A percentile compares a stretch with the other conserved stretches of the same genome.
phyloP scores from a whole-genome alignment of 225 moss, liverwort and hornwort species.

The Polytrichum formosum region DNA sequence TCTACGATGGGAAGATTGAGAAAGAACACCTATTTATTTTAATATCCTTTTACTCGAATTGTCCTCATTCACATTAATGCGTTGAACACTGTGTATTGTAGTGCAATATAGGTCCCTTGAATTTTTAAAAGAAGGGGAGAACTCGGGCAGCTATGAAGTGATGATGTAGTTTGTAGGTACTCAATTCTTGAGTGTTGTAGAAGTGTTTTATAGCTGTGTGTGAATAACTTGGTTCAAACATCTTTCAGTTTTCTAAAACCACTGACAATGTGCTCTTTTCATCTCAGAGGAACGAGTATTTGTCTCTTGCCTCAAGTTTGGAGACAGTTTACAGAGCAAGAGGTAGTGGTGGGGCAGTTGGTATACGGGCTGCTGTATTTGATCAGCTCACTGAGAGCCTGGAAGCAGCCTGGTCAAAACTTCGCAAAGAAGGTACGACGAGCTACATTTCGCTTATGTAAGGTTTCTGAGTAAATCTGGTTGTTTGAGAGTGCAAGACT shows the following conservation, averaged over 20 bases:
- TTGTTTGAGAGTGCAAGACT: neutral
- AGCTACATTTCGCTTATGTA: neutral
- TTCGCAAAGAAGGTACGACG: constrained; percentile 59
- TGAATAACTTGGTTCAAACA: neutral
- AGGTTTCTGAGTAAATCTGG: neutral
- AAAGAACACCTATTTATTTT: too few relatives aligned
- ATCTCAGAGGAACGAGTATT: constrained; percentile 41
- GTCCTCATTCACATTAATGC: too few relatives aligned
- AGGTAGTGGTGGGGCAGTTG: constrained; percentile 31
- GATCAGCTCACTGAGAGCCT: constrained; percentile 87
- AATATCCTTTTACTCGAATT: too few relatives aligned
- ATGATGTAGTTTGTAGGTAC: neutral
- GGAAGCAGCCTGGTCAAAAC: constrained; percentile 94
- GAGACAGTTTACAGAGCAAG: constrained; percentile 14
- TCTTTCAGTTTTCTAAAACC: constrained; percentile 1
- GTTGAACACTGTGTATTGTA: too few relatives aligned
- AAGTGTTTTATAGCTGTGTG: neutral
- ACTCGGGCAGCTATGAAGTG: neutral
- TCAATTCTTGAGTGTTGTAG: neutral
- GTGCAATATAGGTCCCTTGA: neutral
- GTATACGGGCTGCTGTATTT: constrained; percentile 77
- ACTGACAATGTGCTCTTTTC: constrained; percentile 10
- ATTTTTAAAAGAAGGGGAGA: neutral
- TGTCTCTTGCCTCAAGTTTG: constrained; percentile 21
- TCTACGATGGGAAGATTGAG: too few relatives aligned